phyloP scores from a whole-genome alignment of 176 grass and related monocot genomes.

The Eleusine coracana region DNA sequence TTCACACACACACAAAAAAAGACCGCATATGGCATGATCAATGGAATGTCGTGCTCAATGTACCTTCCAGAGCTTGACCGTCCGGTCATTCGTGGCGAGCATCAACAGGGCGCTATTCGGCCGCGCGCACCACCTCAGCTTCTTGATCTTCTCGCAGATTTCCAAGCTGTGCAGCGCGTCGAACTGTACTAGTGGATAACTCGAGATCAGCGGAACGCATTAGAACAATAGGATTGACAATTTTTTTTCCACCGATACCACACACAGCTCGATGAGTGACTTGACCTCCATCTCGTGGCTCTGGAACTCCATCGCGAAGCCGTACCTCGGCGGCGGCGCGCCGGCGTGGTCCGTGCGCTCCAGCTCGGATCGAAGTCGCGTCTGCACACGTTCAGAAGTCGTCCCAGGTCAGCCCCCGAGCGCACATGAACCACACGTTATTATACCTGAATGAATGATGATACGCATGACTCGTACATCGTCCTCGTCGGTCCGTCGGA shows the following conservation, averaged over 20 bases:
- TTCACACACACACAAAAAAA: no score
- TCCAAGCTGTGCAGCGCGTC: constrained; percentile 61
- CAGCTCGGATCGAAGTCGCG: constrained; percentile 22
- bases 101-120: constrained; percentile 50
- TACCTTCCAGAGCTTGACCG: constrained; percentile 73
- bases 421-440: background rate
- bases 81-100: constrained; percentile 62
- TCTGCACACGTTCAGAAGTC: background rate
- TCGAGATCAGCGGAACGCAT: background rate
- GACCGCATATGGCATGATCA: background rate
- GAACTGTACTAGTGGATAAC: constrained; percentile 35
- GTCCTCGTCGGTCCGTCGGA: constrained; percentile 23
- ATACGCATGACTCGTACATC: constrained; percentile 3
- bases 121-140: constrained; percentile 51
- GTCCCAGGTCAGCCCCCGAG: background rate
- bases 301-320: constrained; percentile 57
- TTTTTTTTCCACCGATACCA: no score
- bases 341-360: constrained; percentile 41
- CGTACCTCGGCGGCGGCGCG: constrained; percentile 39
- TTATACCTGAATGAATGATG: background rate
- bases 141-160: constrained; percentile 62
- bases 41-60: background rate
- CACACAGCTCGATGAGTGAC: background rate
- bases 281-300: constrained; percentile 60
- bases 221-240: background rate